Evolutionary conservation across 1,284 basidiomycete species (phyloP), one percentile per base, ranked within the genome.

Genomic region (Naganishia sp.): DNA sequence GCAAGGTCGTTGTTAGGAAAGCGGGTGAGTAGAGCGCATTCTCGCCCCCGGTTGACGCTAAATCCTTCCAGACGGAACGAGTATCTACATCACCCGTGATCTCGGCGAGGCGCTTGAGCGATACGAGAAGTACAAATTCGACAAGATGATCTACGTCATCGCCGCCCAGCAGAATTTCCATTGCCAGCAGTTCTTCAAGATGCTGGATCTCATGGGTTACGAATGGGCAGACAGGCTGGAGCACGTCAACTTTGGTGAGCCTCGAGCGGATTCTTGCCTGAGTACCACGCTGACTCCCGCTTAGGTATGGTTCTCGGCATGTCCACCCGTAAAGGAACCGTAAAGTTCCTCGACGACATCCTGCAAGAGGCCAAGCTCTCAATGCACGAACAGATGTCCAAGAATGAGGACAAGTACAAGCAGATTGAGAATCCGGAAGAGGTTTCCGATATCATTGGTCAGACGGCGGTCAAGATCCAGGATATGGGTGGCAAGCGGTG

Each of bases 141-240:
- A 99, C 86, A 97, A 97, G 83, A 95, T 97, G 90, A 90, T 98
- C 76, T 95, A 95, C 80, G 93, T 97, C 75, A 87, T 96, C 54
- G 88, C 92, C 0, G 87, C 89, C n/a, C 94, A 96, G 77, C 96
- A 99, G 80, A 90, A 95, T 71, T 84, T 98, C 25, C 94, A 99
- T 78, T 84, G 93, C 53, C 85, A 88, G 5, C 95, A 98, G 76
- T 90, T 98, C 81, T 94, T 96, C 87, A 94, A 97, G 81, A 87
- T 95, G 31, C 85, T 98, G 60, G 86, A 93, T 71, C 84, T 98
- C 52, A 93, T 99, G 90, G 86, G 86, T 23, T 90, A 90, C 81
- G 85, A 87, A 10, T 97, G 90, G 88, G 94, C 94, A 2, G 84
- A 87, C 72, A 82, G 81, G 55, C 84, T 97, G 55, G 84, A 90